Evolutionary conservation across 164 flowering plant genomes (phyloP).

Genomic region (Vitis labrusca): DNA sequence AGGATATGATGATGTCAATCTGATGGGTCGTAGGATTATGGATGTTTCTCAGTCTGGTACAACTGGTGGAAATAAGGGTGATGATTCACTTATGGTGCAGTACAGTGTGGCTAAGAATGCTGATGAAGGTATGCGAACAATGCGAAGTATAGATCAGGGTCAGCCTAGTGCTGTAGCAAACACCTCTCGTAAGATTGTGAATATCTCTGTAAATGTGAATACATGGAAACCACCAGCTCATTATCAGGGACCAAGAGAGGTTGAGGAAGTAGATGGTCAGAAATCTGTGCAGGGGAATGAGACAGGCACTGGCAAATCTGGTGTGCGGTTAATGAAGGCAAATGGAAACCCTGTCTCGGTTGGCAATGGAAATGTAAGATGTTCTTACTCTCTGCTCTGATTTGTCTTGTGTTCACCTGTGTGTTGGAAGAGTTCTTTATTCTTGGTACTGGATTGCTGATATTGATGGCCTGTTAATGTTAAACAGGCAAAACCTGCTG

Average conservation of each 20-base stretch:
- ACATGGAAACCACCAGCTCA: constrained; percentile 77
- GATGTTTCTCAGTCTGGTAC: constrained; percentile 38
- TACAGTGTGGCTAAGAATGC: constrained; percentile 44
- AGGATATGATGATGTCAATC: constrained; percentile 43
- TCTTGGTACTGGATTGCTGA: neutral
- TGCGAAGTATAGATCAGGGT: constrained; percentile 40
- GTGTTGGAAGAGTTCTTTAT: neutral
- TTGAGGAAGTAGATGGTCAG: constrained; percentile 26
- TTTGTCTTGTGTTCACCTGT: neutral
- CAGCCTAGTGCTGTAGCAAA: constrained; percentile 32
- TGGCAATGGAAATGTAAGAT: constrained; percentile 67
- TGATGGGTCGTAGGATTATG: constrained; percentile 21
- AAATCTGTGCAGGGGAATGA: constrained; percentile 34
- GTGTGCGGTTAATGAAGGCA: constrained; percentile 32
- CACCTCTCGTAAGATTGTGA: constrained; percentile 53
- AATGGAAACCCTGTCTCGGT: constrained; percentile 23
- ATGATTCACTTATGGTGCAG: constrained; percentile 44
- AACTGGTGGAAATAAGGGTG: constrained; percentile 40
- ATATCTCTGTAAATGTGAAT: constrained; percentile 61
- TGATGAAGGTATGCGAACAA: constrained; percentile 27
- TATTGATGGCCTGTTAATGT: neutral
- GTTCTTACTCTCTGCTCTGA: neutral
- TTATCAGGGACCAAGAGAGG: constrained; percentile 41
- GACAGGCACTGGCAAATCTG: constrained; percentile 25
- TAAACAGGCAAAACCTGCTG: constrained; percentile 48